A percentile compares a stretch with the other conserved stretches of the same genome.
Evolutionary conservation across 768 basidiomycete genomes (phyloP).

Genomic region (Candolleomyces eurysporus): DNA sequence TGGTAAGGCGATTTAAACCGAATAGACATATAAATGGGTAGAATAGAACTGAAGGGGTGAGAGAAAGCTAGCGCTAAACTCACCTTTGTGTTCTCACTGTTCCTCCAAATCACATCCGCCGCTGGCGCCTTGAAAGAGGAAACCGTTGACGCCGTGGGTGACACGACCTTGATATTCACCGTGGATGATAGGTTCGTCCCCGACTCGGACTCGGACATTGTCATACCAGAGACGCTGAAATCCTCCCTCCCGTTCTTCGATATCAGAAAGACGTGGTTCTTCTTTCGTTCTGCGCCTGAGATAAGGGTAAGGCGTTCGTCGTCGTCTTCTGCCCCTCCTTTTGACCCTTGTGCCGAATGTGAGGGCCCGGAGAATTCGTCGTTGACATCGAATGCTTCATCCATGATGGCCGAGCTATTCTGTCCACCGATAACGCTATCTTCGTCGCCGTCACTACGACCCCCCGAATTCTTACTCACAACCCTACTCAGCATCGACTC

Average conservation of each 20-base stretch:
- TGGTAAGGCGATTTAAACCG: background rate
- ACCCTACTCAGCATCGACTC: background rate
- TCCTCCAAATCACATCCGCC: background rate
- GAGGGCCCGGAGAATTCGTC: too few relatives aligned
- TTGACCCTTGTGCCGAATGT: too few relatives aligned
- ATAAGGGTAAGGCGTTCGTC: slow-evolving; percentile 5
- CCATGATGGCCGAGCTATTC: too few relatives aligned
- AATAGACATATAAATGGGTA: too few relatives aligned
- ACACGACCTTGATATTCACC: background rate
- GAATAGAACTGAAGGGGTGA: too few relatives aligned
- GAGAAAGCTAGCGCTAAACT: background rate
- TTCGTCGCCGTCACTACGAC: background rate
- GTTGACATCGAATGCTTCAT: too few relatives aligned
- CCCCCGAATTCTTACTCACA: background rate
- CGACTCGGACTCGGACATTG: too few relatives aligned
- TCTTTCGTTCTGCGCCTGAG: background rate
- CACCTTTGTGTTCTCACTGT: background rate
- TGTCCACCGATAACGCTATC: background rate
- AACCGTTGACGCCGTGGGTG: background rate
- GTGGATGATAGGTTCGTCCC: background rate
- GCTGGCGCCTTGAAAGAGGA: background rate
- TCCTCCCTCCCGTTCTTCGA: slow-evolving; percentile 2
- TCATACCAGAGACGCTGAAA: background rate
- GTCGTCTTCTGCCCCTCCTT: background rate
- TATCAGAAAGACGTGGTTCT: slow-evolving; percentile 9